Evolutionary conservation across 1,284 basidiomycete species (phyloP).

Genomic region (Peniophora sp.): DNA sequence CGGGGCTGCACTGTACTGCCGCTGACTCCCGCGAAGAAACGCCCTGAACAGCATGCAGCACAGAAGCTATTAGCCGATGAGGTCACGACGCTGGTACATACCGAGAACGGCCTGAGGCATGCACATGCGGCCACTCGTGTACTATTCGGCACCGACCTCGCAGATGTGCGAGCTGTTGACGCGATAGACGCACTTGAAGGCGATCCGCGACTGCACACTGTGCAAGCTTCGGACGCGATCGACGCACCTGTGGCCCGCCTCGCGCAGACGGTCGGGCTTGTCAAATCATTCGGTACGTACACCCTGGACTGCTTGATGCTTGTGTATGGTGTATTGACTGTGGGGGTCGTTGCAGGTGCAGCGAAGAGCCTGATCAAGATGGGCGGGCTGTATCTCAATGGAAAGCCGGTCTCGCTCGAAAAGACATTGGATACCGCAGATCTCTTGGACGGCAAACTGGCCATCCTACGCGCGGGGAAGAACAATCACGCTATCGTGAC

Average conservation of each 20-base stretch:
- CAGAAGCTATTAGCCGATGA: conserved; percentile 82
- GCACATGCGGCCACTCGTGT: conserved; percentile 56
- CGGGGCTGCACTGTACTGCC: too few relatives aligned
- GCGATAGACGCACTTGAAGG: conserved; percentile 48
- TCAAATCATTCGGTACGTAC: conserved; percentile 41
- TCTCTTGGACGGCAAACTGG: conserved; percentile 58
- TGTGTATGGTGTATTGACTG: conserved; percentile 1
- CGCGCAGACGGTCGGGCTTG: conserved; percentile 41
- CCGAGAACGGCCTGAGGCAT: conserved; percentile 39
- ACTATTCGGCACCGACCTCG: conserved; percentile 48
- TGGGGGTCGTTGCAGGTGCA: conserved; percentile 28
- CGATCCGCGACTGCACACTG: conserved; percentile 49
- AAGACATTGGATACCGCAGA: conserved; percentile 36
- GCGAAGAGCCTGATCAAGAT: conserved; percentile 45
- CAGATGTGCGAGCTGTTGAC: conserved; percentile 35
- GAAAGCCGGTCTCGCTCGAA: conserved; percentile 32
- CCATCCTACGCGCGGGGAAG: conserved; percentile 71
- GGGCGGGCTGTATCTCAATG: conserved; percentile 50
- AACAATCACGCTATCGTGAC: conserved; percentile 64
- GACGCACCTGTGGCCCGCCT: conserved; percentile 49
- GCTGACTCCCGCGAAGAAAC: conserved; percentile 24
- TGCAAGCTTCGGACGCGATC: conserved; percentile 35
- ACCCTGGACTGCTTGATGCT: conserved; percentile 14
- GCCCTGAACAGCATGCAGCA: conserved; percentile 56
- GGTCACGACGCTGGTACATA: conserved; percentile 84